These are phyloP conservation scores for Pestalotiopsis sp. DNA, from an alignment of 2,329 filamentous ascomycete genomes.

Conservation along the genomic window DNA sequence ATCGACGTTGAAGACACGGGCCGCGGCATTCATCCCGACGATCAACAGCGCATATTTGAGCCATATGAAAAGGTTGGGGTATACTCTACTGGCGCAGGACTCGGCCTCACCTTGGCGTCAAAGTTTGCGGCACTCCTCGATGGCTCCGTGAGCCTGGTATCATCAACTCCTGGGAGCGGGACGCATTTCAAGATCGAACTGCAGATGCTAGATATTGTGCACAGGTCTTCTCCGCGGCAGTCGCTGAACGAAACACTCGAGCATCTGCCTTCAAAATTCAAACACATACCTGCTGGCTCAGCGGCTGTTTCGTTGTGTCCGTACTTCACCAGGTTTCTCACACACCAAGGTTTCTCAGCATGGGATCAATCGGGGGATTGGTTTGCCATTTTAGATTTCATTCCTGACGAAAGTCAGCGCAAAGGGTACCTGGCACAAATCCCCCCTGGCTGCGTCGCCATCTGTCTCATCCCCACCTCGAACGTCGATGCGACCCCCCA, in stretches of 20 bases:
- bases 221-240: neutral
- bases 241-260: neutral
- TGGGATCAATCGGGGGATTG: slow-evolving; percentile 1
- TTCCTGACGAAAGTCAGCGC: neutral
- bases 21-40: slow-evolving; percentile 36
- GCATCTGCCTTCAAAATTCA: neutral
- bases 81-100: slow-evolving; percentile 40
- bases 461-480: neutral
- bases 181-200: slow-evolving; percentile 40
- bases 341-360: neutral
- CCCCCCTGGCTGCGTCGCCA: neutral
- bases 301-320: neutral
- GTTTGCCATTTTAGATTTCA: neutral
- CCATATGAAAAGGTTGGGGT: slow-evolving; percentile 44
- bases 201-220: neutral
- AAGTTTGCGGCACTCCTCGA: slow-evolving; percentile 43
- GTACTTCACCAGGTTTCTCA: neutral
- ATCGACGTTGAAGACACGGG: slow-evolving; percentile 48
- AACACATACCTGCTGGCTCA: slow-evolving; percentile 5
- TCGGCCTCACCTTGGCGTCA: slow-evolving; percentile 44
- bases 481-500: neutral
- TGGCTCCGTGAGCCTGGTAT: slow-evolving; percentile 39
- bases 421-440: neutral
- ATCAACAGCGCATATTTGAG: slow-evolving; percentile 43
- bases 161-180: slow-evolving; percentile 35